Evolutionary conservation across 2,329 filamentous ascomycete genomes (phyloP).

Genomic region (Ophiostoma quercus): DNA sequence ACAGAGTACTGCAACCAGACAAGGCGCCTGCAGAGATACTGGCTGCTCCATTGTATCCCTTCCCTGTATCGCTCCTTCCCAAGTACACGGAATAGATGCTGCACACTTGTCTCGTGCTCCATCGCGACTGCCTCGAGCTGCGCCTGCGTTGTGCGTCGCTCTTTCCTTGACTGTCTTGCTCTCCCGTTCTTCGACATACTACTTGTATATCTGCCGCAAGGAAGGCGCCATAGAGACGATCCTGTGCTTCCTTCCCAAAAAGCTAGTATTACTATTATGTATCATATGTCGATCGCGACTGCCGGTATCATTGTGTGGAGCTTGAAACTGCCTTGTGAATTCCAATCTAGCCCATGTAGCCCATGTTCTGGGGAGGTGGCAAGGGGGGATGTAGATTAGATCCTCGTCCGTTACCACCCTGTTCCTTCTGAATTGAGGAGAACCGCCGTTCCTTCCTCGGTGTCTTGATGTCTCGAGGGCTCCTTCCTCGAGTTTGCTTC

Average conservation of each 20-base stretch:
- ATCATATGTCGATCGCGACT: constrained; percentile 9
- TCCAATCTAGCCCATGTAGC: neutral
- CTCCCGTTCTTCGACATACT: no score
- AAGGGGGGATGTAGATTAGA: neutral
- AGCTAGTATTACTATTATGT: neutral
- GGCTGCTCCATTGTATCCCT: neutral
- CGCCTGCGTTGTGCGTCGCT: neutral
- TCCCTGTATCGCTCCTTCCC: constrained; percentile 1
- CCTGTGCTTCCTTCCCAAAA: constrained; percentile 2
- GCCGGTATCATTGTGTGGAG: constrained; percentile 5
- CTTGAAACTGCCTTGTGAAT: constrained; percentile 3
- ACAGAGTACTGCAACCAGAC: neutral
- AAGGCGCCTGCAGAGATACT: neutral
- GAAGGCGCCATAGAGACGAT: neutral
- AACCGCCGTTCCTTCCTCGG: neutral
- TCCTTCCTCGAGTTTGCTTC: neutral
- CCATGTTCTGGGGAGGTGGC: neutral
- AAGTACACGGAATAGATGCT: constrained; percentile 9
- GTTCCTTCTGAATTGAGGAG: neutral
- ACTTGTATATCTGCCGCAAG: neutral
- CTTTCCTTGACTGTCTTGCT: neutral
- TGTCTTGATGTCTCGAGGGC: neutral
- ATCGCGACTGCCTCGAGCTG: neutral
- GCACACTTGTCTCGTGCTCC: neutral
- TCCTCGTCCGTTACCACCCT: neutral